These are phyloP conservation scores for Phaseolus coccineus DNA, from an alignment of 331 rosid species.

Conservation along the genomic window DNA sequence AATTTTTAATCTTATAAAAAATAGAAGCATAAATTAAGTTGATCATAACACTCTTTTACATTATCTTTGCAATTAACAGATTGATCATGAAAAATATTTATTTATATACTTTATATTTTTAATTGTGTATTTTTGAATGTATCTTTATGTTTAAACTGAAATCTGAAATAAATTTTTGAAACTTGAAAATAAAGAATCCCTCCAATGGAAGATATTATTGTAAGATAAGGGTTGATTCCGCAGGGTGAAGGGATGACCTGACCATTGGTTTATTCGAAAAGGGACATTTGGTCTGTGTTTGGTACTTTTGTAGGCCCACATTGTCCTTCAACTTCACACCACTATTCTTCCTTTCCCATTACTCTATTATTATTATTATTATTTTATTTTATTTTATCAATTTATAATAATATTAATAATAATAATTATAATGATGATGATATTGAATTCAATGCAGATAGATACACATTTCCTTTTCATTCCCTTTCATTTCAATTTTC, in stretches of 20 bases:
- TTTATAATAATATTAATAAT: not conserved
- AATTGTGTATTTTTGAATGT: no score
- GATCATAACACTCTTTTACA: no score
- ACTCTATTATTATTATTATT: not conserved
- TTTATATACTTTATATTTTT: no score
- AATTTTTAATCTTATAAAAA: no score
- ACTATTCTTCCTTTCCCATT: constrained; percentile 28
- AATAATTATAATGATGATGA: not conserved
- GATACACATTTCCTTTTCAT: constrained; percentile 46
- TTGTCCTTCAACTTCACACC: constrained; percentile 43
- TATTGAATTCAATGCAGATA: constrained; percentile 20
- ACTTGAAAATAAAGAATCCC: not conserved
- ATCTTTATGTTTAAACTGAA: no score
- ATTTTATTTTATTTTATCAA: no score
- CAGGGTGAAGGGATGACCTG: not conserved
- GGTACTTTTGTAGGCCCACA: constrained; percentile 56
- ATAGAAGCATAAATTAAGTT: no score
- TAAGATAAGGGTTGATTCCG: not conserved
- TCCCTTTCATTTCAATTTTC: constrained; percentile 42
- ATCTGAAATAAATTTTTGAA: not conserved
- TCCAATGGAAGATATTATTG: not conserved
- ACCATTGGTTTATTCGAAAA: constrained; percentile 45
- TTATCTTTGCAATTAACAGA: no score
- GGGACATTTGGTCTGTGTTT: constrained; percentile 36
- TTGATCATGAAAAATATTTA: no score